Evolutionary conservation across 1,284 basidiomycete genomes (phyloP), one percentile per base, ranked within the genome.

Genomic region (Ganoderma leucocontextum): DNA sequence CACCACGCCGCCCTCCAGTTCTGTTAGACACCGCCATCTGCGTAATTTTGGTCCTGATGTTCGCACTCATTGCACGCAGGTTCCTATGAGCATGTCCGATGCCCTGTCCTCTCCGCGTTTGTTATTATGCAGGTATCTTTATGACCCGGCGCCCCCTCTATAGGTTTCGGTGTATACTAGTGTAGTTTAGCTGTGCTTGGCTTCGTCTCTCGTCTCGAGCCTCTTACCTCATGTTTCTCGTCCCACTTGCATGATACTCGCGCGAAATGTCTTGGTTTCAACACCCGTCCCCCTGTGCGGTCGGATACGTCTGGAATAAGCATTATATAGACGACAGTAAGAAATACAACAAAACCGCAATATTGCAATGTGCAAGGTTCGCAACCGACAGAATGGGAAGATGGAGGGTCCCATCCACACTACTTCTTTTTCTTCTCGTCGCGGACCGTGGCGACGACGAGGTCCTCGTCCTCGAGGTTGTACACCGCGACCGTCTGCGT

Each of bases 391-490:
- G 25, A 29, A 22, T 15, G 38, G 15, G 15, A 38, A 33, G 29
- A 10, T 12, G 29, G 38, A 22, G 55, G 55, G 13, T 25, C 4
- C 25, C 42, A 38, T 38, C 55, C 8, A 5, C 35, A 71, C 82
- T 84, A 91, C 81, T 87, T 92, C 80, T 91, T 93, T 80, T 91
- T 93, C 82, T 89, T 94, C 74, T 85, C 84, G 73, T 95, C 92
- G 74, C 91, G 89, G 59, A 97, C 84, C 69, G 87, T 91, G 72
- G 97, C 85, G 29, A 90, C 86, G 29, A 98, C 79, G 65, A 89
- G 68, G 77, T 97, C 96, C 73, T 95, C 96, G 70, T 96, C 94
- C 78, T 96, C 95, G 73, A 98, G 78, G 77, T 98, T 98, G 77
- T 95, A 92, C 73, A 85, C 89, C 35, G 95, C 96, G 73, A 98